Evolutionary conservation across 2,329 filamentous ascomycete species (phyloP), one percentile per base, ranked within the genome.

Genomic region (Microcera coccophila): DNA sequence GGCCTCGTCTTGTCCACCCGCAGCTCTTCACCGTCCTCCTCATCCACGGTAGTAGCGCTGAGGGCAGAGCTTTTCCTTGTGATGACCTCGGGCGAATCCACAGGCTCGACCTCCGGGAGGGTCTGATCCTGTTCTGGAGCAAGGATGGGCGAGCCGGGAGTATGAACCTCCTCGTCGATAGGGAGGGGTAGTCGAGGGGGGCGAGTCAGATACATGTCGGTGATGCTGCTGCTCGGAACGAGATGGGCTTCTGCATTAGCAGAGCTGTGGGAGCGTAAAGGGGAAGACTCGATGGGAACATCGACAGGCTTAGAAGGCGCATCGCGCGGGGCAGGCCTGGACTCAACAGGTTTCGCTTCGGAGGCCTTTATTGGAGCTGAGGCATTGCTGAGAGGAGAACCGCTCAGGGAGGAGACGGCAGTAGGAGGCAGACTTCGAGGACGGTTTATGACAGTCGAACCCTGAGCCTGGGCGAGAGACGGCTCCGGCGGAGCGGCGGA

Each of bases 151-250:
- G 90, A 96, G 19, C 90, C 90, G 2, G 91, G 91, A 1, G 86
- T 89, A 56, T 93, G 84, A 12, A 87, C 78, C 63, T 95, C 90
- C 71, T 96, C 88, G 58, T 94, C 90, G 57, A 97, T 96, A 41
- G 91, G 90, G 45, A 97, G 79, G 45, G 91, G 91, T 58, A 97
- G 74, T 47, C 91, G 85, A 38, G 91, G 91, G 35, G 91, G 91
- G n/a, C 85, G 78, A 45, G 76, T 72, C 58, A 79, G 68, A 58
- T 82, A 84, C 70, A 83, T 76, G 53, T 81, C 78, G 51, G 79
- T 81, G 52, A 83, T 65, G 57, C 80, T 83, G 64, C 67, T 76
- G 49, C 75, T 75, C 42, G 73, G 67, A 38, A 75, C 62, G 48
- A 75, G 66, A 31, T 69, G 65, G 21, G 66, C 55, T 35, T 77